A percentile compares a stretch with the other conserved stretches of the same genome.
Evolutionary conservation across 2,329 filamentous ascomycete genomes (phyloP).

Genomic region (Penicillium sp.): DNA sequence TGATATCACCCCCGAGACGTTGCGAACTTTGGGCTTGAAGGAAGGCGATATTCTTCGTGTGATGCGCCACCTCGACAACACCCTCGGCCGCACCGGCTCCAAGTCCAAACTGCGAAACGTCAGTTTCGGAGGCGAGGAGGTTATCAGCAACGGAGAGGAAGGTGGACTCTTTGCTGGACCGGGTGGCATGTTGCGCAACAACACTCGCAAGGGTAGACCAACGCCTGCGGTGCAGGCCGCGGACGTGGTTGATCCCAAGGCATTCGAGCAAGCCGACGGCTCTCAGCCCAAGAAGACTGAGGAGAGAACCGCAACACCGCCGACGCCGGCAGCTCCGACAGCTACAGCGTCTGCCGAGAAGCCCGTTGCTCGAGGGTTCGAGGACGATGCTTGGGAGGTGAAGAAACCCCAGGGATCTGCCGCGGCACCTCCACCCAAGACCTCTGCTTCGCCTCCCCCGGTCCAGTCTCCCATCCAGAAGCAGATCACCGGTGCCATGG

Average conservation of each 20-base stretch:
- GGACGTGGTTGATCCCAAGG: slow-evolving; percentile 81
- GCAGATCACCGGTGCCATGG: slow-evolving; percentile 62
- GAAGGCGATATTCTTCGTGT: slow-evolving; percentile 96
- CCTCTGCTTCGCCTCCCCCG: slow-evolving; percentile 31
- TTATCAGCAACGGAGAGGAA: slow-evolving; percentile 54
- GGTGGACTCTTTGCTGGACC: slow-evolving; percentile 85
- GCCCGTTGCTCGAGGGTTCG: slow-evolving; percentile 61
- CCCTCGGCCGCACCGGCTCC: slow-evolving; percentile 59
- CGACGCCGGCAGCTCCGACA: slow-evolving; percentile 39
- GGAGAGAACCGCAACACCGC: slow-evolving; percentile 41
- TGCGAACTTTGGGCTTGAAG: slow-evolving; percentile 85
- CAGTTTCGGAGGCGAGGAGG: slow-evolving; percentile 49
- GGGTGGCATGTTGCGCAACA: slow-evolving; percentile 85
- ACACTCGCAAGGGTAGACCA: slow-evolving; percentile 86
- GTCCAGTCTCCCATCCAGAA: slow-evolving; percentile 22
- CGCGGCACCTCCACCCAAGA: slow-evolving; percentile 19
- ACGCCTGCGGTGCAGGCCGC: slow-evolving; percentile 79
- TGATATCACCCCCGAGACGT: slow-evolving; percentile 75
- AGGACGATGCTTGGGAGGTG: slow-evolving; percentile 96
- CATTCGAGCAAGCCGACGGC: slow-evolving; percentile 62
- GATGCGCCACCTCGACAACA: slow-evolving; percentile 79
- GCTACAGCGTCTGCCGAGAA: slow-evolving; percentile 33
- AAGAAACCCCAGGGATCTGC: slow-evolving; percentile 66
- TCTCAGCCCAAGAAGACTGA: slow-evolving; percentile 35
- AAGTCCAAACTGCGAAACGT: slow-evolving; percentile 53